Conservation (phyloP, 345 rosid genomes). For the Erucastrum elatum region DNA sequence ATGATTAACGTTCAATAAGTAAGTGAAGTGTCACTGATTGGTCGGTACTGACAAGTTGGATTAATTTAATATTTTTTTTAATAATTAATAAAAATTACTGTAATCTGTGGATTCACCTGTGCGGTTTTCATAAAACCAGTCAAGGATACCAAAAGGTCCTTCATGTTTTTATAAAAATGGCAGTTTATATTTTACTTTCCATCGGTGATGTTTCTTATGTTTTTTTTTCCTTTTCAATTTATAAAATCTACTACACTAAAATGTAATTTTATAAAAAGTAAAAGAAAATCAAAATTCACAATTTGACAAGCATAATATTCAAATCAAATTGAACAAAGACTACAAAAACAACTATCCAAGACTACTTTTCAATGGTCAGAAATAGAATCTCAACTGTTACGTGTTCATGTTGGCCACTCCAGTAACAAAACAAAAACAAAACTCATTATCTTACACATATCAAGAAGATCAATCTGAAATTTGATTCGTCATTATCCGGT, state of each 20-base stretch:
- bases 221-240: not conserved
- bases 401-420: not conserved
- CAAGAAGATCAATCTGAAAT: not conserved
- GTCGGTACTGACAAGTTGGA: constrained; percentile 23
- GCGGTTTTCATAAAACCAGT: constrained; percentile 16
- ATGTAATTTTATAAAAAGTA: not conserved
- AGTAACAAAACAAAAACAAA: not conserved
- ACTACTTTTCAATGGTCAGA: not conserved
- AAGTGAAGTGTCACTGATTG: constrained; percentile 16
- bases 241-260: not conserved
- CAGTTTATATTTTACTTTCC: not conserved
- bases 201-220: not conserved
- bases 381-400: not conserved
- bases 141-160: not conserved
- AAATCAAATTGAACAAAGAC: not conserved
- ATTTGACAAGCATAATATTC: not conserved
- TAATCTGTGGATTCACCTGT: constrained; percentile 23
- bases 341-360: not conserved
- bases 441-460: not conserved
- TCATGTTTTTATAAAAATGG: not conserved
- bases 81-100: not conserved
- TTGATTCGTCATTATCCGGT: not conserved
- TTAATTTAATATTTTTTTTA: not conserved
- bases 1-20: constrained; percentile 8
- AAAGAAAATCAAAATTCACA: not conserved